Evolutionary conservation across 768 basidiomycete genomes (phyloP).

Genomic region (Scleroderma citrinum): DNA sequence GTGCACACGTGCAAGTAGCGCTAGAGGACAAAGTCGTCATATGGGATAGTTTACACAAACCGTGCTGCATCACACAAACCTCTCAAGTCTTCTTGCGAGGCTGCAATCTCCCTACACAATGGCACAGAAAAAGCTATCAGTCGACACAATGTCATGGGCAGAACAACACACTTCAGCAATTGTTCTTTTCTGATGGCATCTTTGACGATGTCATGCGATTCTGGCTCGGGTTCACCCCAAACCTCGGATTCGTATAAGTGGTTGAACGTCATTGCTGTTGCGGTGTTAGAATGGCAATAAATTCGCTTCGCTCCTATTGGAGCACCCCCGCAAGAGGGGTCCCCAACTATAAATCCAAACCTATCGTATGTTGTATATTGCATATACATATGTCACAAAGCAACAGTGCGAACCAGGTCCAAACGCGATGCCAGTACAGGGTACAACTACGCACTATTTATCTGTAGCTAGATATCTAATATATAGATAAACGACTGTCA

Average conservation of each 20-base stretch:
- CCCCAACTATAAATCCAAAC: no score
- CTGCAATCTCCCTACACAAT: slow-evolving; percentile 57
- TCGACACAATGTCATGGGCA: not conserved
- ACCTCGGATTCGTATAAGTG: slow-evolving; percentile 36
- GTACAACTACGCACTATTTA: no score
- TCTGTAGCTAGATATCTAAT: no score
- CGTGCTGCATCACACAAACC: slow-evolving; percentile 38
- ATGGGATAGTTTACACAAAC: no score
- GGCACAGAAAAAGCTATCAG: slow-evolving; percentile 2
- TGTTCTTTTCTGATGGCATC: slow-evolving; percentile 77
- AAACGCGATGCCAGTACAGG: no score
- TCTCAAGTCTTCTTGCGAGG: slow-evolving; percentile 71
- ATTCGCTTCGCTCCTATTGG: no score
- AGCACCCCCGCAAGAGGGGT: no score
- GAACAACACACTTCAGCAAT: slow-evolving; percentile 59
- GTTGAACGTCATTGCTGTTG: slow-evolving; percentile 39
- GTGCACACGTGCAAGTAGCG: slow-evolving; percentile 60
- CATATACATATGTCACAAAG: no score
- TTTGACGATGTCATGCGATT: slow-evolving; percentile 58
- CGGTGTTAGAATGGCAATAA: no score
- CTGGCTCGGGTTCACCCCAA: slow-evolving; percentile 45
- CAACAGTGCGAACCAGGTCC: no score
- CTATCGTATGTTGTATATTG: no score
- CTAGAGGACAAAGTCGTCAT: slow-evolving; percentile 35
- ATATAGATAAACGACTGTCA: no score